Evolutionary conservation across 441 rosid species (phyloP).

Genomic region (Bruguiera hainesii): DNA sequence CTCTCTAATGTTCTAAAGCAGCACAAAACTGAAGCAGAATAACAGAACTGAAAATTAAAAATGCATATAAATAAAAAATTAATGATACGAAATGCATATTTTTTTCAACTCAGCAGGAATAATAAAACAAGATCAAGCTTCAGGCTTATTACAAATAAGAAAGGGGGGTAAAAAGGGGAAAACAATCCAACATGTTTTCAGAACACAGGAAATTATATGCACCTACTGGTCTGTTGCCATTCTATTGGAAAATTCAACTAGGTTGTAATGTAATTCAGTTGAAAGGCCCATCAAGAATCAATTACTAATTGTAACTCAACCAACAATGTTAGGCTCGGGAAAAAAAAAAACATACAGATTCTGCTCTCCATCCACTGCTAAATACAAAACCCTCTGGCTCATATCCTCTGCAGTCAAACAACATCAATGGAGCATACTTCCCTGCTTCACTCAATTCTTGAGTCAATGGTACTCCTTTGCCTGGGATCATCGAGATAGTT

Average conservation of each 20-base stretch:
- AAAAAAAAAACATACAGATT: constrained; percentile 62
- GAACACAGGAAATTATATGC: not conserved
- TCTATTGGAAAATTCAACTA: not conserved
- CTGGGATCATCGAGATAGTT: constrained; percentile 70
- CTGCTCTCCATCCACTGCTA: constrained; percentile 68
- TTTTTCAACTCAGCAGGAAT: not conserved
- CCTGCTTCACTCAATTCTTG: constrained; percentile 56
- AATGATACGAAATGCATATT: not conserved
- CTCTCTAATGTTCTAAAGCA: not conserved
- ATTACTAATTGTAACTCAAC: not conserved
- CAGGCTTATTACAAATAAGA: not conserved
- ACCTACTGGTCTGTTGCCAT: not conserved
- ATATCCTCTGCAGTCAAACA: constrained; percentile 78
- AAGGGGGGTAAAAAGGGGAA: not conserved
- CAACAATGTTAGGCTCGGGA: not conserved
- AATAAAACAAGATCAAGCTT: not conserved
- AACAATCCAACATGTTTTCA: not conserved
- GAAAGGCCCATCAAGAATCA: not conserved
- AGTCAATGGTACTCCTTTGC: constrained; percentile 64
- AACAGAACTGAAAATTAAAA: not conserved
- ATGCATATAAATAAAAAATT: not conserved
- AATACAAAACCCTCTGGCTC: constrained; percentile 74
- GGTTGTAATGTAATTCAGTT: not conserved
- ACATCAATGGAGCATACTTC: constrained; percentile 66
- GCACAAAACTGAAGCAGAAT: not conserved